These are phyloP conservation scores for Paramyrothecium sp. DNA, from an alignment of 2,329 filamentous ascomycete genomes.

Conservation along the genomic window DNA sequence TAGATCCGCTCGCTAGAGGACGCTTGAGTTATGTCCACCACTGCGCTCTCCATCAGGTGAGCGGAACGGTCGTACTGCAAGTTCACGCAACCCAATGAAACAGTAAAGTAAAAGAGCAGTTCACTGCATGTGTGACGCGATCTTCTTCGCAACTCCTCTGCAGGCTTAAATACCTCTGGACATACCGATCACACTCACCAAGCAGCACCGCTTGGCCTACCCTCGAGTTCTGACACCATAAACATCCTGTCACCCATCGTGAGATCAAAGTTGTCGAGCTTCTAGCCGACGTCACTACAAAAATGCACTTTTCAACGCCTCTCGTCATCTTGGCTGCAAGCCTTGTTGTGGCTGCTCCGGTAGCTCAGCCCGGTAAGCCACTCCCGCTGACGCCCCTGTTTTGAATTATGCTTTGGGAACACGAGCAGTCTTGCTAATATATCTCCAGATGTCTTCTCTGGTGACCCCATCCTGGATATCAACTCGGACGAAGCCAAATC, in stretches of 20 bases:
- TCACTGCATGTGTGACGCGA: background rate
- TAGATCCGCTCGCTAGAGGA: too few species aligned
- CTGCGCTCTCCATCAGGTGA: too few species aligned
- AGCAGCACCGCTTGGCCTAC: too few species aligned
- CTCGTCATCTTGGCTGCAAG: background rate
- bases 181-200: background rate
- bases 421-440: background rate
- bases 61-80: too few species aligned
- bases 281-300: background rate
- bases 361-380: background rate
- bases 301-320: background rate
- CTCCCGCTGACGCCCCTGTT: background rate
- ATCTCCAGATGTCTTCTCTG: background rate
- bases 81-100: too few species aligned
- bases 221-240: too few species aligned
- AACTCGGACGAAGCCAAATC: background rate
- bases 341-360: background rate
- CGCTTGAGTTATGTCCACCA: too few species aligned
- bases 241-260: too few species aligned
- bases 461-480: background rate
- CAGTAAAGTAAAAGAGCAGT: background rate
- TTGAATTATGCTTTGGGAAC: background rate
- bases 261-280: too few species aligned
- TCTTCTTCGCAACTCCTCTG: background rate
- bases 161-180: background rate